Percentiles rank a stretch among this genome's conserved stretches.
Evolutionary conservation across 179 eudicot genomes (phyloP).

Genomic region (Beta macrorhiza): DNA sequence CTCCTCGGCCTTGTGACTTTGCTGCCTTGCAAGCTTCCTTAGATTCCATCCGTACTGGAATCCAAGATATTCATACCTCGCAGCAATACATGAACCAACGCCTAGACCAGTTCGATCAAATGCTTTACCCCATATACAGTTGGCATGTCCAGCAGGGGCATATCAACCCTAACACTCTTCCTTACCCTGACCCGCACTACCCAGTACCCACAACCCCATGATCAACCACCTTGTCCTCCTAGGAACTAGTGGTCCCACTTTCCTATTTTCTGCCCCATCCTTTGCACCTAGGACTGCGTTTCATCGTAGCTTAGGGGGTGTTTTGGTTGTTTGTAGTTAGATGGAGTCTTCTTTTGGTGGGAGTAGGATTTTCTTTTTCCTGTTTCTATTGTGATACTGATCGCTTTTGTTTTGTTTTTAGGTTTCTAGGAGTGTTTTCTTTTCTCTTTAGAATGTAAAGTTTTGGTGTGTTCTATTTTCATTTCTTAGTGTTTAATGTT

Average conservation of each 20-base stretch:
- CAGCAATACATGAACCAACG: conserved; percentile 14
- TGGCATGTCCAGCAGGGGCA: conserved; percentile 14
- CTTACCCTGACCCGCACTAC: neutral
- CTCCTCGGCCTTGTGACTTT: neutral
- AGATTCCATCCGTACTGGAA: neutral
- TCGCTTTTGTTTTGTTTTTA: neutral
- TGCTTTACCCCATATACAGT: conserved; percentile 7
- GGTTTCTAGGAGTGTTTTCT: neutral
- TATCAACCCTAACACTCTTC: conserved; percentile 6
- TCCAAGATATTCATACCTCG: neutral
- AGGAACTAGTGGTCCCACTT: neutral
- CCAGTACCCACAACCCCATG: neutral
- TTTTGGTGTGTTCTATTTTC: neutral
- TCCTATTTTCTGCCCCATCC: neutral
- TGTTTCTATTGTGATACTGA: too few species aligned
- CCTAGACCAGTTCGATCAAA: conserved; percentile 14
- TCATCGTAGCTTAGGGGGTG: neutral
- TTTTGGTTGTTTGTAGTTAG: neutral
- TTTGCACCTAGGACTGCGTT: neutral
- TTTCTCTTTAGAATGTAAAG: neutral
- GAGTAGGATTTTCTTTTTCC: neutral
- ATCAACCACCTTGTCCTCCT: neutral
- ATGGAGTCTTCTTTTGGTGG: neutral
- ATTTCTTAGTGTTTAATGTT: too few species aligned
- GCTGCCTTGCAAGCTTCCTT: neutral